These are phyloP conservation scores for Aspergillus brunneoviolaceus DNA, from an alignment of 2,329 filamentous ascomycete genomes.

Conservation along the genomic window DNA sequence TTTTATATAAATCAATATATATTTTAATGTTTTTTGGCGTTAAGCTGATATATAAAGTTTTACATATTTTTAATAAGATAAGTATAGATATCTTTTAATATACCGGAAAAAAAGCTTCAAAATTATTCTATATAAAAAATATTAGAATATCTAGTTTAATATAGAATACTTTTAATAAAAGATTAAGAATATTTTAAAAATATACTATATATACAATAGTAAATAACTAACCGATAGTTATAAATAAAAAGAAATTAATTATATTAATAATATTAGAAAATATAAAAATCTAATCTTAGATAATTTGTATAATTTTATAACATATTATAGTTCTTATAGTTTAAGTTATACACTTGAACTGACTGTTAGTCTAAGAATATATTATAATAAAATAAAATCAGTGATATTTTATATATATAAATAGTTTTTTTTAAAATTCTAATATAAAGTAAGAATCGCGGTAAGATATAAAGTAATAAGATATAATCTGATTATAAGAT, in stretches of 20 bases:
- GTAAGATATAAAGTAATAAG: not conserved
- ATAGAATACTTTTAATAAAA: no score
- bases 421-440: not conserved
- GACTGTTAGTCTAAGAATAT: not conserved
- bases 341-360: not conserved
- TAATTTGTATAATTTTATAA: not conserved
- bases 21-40: no score
- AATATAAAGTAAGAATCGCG: not conserved
- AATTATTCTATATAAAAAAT: no score
- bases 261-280: not conserved
- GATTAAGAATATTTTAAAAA: no score
- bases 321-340: not conserved
- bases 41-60: no score
- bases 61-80: no score
- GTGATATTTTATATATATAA: not conserved
- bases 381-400: not conserved
- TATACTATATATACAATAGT: not conserved
- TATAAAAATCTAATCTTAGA: not conserved
- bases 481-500: not conserved
- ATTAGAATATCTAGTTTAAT: no score
- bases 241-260: no score
- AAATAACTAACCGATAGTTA: not conserved
- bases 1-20: no score
- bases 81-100: no score
- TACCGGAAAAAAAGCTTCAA: no score